Evolutionary conservation across 148 eudicot genomes (phyloP).

Genomic region (Polygonum maritimum): DNA sequence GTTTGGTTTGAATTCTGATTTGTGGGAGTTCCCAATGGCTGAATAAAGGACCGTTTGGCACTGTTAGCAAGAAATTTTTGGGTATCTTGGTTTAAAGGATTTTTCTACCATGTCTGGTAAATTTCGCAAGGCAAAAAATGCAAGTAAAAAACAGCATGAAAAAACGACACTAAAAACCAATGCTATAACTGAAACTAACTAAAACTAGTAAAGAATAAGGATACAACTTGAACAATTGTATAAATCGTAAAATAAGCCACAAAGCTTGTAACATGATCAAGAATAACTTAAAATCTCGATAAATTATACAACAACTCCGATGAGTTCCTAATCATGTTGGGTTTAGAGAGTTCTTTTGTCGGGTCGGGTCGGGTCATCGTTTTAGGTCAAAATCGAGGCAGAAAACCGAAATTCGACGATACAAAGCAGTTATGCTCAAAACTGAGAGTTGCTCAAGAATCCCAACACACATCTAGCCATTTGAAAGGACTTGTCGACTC

Average conservation of each 20-base stretch:
- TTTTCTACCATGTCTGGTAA: too few relatives aligned
- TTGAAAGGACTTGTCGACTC: slow-evolving; percentile 76
- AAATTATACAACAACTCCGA: neutral
- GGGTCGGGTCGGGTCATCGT: neutral
- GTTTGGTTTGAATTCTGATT: neutral
- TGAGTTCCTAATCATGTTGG: neutral
- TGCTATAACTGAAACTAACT: neutral
- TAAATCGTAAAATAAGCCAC: neutral
- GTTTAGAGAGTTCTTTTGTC: neutral
- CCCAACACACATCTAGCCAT: slow-evolving; percentile 82
- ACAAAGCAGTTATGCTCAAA: slow-evolving; percentile 24
- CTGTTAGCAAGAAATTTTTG: too few relatives aligned
- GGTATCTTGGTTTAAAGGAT: too few relatives aligned
- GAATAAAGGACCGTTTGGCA: too few relatives aligned
- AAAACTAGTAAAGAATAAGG: neutral
- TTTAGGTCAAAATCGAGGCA: neutral
- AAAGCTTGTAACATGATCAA: neutral
- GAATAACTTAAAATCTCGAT: neutral
- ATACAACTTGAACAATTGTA: neutral
- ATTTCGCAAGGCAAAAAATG: too few relatives aligned
- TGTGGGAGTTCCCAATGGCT: too few relatives aligned
- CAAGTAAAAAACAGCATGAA: too few relatives aligned
- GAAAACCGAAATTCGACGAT: neutral
- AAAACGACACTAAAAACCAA: too few relatives aligned
- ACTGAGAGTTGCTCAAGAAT: slow-evolving; percentile 84